These are phyloP conservation scores for Trypanosoma vivax DNA, from an alignment of 208 protist species.

Conservation along the genomic window DNA sequence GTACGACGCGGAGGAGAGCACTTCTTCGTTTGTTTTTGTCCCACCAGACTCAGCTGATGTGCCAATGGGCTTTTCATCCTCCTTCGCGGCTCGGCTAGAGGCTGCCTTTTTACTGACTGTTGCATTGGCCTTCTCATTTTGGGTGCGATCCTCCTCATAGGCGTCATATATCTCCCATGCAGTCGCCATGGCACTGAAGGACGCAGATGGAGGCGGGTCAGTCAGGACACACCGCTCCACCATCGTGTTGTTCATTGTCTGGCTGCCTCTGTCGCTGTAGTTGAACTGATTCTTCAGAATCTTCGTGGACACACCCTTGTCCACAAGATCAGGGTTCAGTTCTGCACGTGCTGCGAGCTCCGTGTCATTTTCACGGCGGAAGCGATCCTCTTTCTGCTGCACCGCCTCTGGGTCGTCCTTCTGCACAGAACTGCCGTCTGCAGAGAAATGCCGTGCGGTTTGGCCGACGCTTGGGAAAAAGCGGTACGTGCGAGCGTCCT, in stretches of 20 bases:
- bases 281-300: constrained; percentile 98
- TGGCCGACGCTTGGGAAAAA: constrained; percentile 85
- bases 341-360: constrained; percentile 69
- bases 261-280: constrained; percentile 94
- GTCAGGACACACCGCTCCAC: constrained; percentile 82
- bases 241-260: constrained; percentile 92
- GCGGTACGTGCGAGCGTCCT: constrained; percentile 88
- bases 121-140: constrained; percentile 64
- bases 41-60: constrained; percentile 21
- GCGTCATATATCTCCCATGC: constrained; percentile 95
- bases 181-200: constrained; percentile 80
- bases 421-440: constrained; percentile 79
- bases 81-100: constrained; percentile 60
- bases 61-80: constrained; percentile 45
- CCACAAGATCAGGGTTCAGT: constrained; percentile 77
- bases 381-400: constrained; percentile 82
- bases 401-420: constrained; percentile 82
- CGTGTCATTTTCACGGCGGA: constrained; percentile 62
- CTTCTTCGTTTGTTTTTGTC: constrained; percentile 38
- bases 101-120: constrained; percentile 63
- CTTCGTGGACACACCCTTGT: constrained; percentile 77
- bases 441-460: constrained; percentile 73
- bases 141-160: constrained; percentile 90
- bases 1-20: constrained; percentile 61
- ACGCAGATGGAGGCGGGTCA: constrained; percentile 88